phyloP scores from a whole-genome alignment of 2,329 filamentous ascomycete genomes.

The Simplicillium aogashimaense region DNA sequence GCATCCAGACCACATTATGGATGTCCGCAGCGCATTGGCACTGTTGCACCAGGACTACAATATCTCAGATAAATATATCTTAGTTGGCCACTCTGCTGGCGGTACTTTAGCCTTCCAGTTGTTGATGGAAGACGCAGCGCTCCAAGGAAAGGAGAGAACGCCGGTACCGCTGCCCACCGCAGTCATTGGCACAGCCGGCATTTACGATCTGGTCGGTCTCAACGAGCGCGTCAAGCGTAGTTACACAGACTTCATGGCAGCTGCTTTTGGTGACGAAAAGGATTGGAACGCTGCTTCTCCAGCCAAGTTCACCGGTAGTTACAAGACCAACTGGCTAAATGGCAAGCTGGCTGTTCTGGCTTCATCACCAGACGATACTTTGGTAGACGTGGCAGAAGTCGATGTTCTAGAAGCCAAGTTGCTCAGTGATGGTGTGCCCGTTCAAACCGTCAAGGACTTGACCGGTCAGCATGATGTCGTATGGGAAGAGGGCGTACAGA shows the following conservation, averaged over 20 bases:
- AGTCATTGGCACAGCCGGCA: constrained; percentile 53
- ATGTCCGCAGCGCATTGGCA: constrained; percentile 41
- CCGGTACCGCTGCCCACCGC: constrained; percentile 33
- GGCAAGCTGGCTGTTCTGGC: constrained; percentile 27
- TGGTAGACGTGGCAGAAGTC: constrained; percentile 48
- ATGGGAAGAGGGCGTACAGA: constrained; percentile 48
- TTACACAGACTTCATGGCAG: constrained; percentile 48
- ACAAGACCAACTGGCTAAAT: constrained; percentile 25
- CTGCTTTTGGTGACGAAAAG: constrained; percentile 48
- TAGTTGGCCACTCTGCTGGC: constrained; percentile 54
- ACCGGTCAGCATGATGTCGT: constrained; percentile 53
- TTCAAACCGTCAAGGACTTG: constrained; percentile 28
- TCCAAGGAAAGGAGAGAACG: constrained; percentile 10
- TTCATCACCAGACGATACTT: constrained; percentile 35
- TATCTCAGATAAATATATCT: constrained; percentile 38
- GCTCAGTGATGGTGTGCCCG: constrained; percentile 22
- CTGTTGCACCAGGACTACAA: constrained; percentile 35
- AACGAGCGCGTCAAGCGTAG: constrained; percentile 30
- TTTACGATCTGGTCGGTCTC: constrained; percentile 54
- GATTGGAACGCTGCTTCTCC: constrained; percentile 50
- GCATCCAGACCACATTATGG: constrained; percentile 51
- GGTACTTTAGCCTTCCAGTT: constrained; percentile 55
- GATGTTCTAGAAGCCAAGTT: constrained; percentile 44
- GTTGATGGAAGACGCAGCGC: constrained; percentile 30
- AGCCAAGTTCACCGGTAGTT: constrained; percentile 29